A percentile compares a stretch with the other conserved stretches of the same genome.
Evolutionary conservation across 805 yeast species (phyloP).

Genomic region (Teunomyces lycoperdinae): DNA sequence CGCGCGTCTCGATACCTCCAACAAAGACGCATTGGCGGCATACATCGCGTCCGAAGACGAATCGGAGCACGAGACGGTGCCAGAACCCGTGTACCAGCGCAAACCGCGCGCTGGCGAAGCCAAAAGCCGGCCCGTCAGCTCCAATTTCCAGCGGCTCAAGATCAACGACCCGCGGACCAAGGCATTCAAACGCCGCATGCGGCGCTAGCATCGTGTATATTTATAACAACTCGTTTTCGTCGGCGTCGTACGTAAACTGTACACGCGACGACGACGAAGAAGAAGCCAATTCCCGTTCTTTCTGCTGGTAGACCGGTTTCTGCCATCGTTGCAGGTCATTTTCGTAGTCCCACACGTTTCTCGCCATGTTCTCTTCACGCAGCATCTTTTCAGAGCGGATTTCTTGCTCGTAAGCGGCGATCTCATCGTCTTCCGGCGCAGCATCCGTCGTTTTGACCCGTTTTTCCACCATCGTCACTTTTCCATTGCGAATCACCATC

Average conservation of each 20-base stretch:
- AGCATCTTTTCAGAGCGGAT: slow-evolving; percentile 20
- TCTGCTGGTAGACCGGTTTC: slow-evolving; percentile 42
- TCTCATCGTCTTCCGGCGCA: slow-evolving; percentile 28
- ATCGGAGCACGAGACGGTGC: slow-evolving; percentile 12
- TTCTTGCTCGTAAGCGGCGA: slow-evolving; percentile 35
- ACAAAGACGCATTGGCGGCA: slow-evolving; percentile 16
- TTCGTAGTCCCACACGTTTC: slow-evolving; percentile 59
- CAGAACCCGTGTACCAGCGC: not conserved
- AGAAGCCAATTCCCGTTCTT: slow-evolving; percentile 5
- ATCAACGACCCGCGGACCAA: slow-evolving; percentile 46
- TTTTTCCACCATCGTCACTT: slow-evolving; percentile 62
- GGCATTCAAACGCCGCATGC: slow-evolving; percentile 37
- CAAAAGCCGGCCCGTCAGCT: slow-evolving; percentile 34
- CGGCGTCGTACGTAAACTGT: slow-evolving; percentile 20
- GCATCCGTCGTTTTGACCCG: slow-evolving; percentile 21
- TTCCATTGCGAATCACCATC: slow-evolving; percentile 77
- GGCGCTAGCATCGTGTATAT: not conserved
- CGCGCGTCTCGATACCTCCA: slow-evolving; percentile 30
- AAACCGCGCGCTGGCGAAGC: slow-evolving; percentile 7
- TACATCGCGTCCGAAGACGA: slow-evolving; percentile 19
- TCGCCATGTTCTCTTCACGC: slow-evolving; percentile 29
- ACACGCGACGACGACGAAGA: slow-evolving; percentile 15
- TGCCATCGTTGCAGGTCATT: slow-evolving; percentile 54
- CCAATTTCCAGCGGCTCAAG: slow-evolving; percentile 52
- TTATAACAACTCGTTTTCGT: slow-evolving; percentile 22